Conservation (phyloP, 176 grass and related monocot genomes). For the Lolium perenne region DNA sequence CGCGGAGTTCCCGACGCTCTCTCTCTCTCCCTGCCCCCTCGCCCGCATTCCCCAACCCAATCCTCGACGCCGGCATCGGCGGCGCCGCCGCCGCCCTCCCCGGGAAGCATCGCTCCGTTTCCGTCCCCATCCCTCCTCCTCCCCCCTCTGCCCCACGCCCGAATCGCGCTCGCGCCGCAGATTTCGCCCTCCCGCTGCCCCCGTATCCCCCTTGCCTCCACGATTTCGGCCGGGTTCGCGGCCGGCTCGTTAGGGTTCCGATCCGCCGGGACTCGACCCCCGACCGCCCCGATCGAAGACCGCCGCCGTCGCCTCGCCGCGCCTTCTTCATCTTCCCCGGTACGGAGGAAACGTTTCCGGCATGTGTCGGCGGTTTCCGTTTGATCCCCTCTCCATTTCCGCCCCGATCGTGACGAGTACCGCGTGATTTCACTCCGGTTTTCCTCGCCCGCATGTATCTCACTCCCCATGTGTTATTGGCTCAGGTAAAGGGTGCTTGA, state of each 20-base stretch:
- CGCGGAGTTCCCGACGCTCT: slow-evolving; percentile 46
- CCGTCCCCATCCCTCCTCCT: background rate
- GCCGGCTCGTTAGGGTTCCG: background rate
- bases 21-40: background rate
- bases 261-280: background rate
- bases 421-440: background rate
- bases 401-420: background rate
- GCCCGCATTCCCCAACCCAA: slow-evolving; percentile 37
- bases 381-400: background rate
- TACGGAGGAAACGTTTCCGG: background rate
- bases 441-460: background rate
- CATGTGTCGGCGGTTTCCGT: background rate
- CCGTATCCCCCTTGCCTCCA: background rate
- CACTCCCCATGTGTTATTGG: background rate
- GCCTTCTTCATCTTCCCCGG: background rate
- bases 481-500: slow-evolving; percentile 12
- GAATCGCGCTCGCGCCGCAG: slow-evolving; percentile 23
- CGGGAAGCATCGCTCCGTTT: background rate
- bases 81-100: background rate
- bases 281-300: background rate
- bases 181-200: background rate
- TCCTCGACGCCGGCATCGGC: background rate
- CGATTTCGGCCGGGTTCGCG: background rate
- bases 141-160: background rate
- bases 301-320: background rate